Evolutionary conservation across 208 protist genomes (phyloP), one percentile per base, ranked within the genome.

Genomic region (Wallacemonas sp.): DNA sequence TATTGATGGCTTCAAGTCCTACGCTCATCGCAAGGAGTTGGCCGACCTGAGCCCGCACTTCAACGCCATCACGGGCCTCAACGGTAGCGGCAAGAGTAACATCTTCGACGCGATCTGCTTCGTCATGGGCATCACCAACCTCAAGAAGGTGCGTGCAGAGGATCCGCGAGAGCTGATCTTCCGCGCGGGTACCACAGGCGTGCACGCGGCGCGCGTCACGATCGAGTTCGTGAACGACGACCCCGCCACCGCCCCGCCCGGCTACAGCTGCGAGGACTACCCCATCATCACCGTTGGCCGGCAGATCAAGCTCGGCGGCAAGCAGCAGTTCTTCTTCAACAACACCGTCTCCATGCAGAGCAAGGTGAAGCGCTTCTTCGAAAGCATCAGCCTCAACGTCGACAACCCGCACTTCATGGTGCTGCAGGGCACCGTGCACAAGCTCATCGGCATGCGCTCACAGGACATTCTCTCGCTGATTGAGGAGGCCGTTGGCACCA

Each of bases 351-450:
- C 96, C 2, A 94, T 99, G 70, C 89, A 97, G 47, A 98, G 90
- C 52, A 87, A 96, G 68, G 97, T 99, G 26, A 96, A 99, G 75
- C 98, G 99, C 63, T 94, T 99, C 21, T 99, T 99, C 75, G 96
- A 99, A 63, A 99, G 98, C 21, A 99, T 99, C 58, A 98, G 98
- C 75, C 86, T 99, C 12, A 99, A 99, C 77, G 97, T 99, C 12
- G 99, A 99, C 85, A 99, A 99, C 81, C 99, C 99, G 33, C 98
- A 99, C 76, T 99, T 99, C 72, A 93, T 99, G 67, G 99, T 99
- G 71, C 98, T 99, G 94, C 99, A 99, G 69, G 99, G 99, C 43
- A 92, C 96, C 17, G 99, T 99, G 65, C 99, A 99, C 47, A 99
- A 99, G 83, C 84, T 99, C 1, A 92, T 99, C 26, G 99, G 99